Percentiles rank a stretch among this genome's conserved stretches.
phyloP scores from a whole-genome alignment of 108 stramenopile genomes.

The Skeletonema menzelii region DNA sequence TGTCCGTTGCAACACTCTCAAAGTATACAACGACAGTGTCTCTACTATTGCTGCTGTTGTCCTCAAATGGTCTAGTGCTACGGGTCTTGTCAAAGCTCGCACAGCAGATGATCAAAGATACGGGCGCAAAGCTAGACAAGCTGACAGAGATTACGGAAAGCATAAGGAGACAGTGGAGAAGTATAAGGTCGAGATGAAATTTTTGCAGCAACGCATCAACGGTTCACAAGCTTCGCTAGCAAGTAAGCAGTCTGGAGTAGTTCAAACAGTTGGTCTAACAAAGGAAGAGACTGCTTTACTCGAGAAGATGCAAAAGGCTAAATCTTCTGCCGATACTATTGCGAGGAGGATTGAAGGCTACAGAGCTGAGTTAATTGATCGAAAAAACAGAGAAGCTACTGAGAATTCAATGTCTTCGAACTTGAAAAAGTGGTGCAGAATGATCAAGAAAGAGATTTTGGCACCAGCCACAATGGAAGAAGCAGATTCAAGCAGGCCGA shows the following conservation, averaged over 20 bases:
- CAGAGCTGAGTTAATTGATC: constrained; percentile 31
- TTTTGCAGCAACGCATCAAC: background rate
- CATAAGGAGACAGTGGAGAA: constrained; percentile 70
- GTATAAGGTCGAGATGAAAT: constrained; percentile 14
- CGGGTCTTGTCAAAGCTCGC: constrained; percentile 65
- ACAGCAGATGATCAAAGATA: constrained; percentile 64
- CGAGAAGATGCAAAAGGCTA: constrained; percentile 40
- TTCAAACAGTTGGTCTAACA: background rate
- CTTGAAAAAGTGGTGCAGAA: constrained; percentile 61
- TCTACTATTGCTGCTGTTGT: constrained; percentile 46
- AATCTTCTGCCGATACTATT: constrained; percentile 25
- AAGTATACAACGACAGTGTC: constrained; percentile 56
- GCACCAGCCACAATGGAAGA: constrained; percentile 44
- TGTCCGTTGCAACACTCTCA: constrained; percentile 64
- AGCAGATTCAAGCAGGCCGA: constrained; percentile 55
- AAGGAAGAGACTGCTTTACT: constrained; percentile 14
- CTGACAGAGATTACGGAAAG: constrained; percentile 46
- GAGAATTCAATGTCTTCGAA: constrained; percentile 47
- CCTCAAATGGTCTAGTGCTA: constrained; percentile 73
- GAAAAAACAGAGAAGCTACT: constrained; percentile 42
- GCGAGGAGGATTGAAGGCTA: constrained; percentile 47
- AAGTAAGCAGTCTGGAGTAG: background rate
- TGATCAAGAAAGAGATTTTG: constrained; percentile 56
- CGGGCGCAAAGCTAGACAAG: constrained; percentile 61
- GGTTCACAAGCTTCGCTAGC: background rate